These are phyloP conservation scores for Mortierella sp. DNA, from an alignment of 371 early-diverging fungal genomes.

Conservation along the genomic window DNA sequence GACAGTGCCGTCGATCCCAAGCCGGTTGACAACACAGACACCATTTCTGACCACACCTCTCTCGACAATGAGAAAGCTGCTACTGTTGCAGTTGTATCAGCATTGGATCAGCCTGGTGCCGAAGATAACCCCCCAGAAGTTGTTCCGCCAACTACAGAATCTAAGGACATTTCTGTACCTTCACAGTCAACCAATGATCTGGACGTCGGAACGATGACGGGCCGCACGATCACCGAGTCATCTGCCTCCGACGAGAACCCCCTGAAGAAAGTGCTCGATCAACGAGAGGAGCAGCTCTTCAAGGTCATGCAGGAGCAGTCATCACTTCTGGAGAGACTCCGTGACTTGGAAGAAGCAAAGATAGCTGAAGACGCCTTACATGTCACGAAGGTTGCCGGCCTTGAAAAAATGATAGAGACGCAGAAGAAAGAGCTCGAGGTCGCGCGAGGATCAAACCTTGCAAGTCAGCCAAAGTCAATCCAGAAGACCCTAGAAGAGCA, in stretches of 20 bases:
- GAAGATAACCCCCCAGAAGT: neutral
- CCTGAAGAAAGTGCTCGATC: constrained; percentile 32
- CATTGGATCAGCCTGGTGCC: neutral
- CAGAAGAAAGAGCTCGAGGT: constrained; percentile 51
- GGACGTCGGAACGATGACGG: neutral
- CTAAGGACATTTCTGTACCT: neutral
- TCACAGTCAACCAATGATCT: neutral
- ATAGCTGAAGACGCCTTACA: constrained; percentile 27
- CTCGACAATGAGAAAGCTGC: neutral
- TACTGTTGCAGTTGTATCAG: neutral
- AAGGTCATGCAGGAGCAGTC: constrained; percentile 52
- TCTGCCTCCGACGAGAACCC: constrained; percentile 10
- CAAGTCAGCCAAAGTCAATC: constrained; percentile 41
- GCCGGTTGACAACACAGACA: no score
- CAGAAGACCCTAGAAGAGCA: constrained; percentile 60
- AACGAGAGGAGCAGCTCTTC: constrained; percentile 46
- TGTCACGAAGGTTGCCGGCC: constrained; percentile 23
- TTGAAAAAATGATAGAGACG: constrained; percentile 39
- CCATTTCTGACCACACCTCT: no score
- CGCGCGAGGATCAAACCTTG: constrained; percentile 18
- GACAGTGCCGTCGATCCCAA: no score
- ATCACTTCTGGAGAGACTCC: constrained; percentile 26
- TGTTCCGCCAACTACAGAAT: neutral
- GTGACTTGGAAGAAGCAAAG: constrained; percentile 47
- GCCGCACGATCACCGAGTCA: neutral